phyloP scores from a whole-genome alignment of 257 asterid species.

The Petunia secreta region DNA sequence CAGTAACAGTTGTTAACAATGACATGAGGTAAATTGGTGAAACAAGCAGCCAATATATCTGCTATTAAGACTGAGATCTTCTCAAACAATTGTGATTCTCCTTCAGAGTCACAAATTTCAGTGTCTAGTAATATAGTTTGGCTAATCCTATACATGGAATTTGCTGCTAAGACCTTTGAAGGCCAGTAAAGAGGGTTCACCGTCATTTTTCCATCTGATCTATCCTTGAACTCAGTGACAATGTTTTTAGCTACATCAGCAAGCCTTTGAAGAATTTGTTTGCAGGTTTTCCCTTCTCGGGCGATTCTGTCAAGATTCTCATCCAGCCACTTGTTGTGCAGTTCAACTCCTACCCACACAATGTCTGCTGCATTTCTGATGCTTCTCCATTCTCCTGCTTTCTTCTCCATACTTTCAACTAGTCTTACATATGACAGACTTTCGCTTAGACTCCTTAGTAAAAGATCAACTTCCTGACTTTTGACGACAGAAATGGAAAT shows the following conservation, averaged over 20 bases:
- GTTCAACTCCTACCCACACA: too few species aligned
- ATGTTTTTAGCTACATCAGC: constrained; percentile 33
- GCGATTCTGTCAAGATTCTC: constrained; percentile 34
- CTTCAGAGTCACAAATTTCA: constrained; percentile 23
- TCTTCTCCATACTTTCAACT: constrained; percentile 34
- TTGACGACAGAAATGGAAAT: neutral
- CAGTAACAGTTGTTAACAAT: constrained; percentile 44
- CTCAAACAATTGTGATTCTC: constrained; percentile 30
- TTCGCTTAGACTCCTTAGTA: constrained; percentile 34
- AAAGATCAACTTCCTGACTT: too few species aligned
- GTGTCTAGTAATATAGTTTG: constrained; percentile 31
- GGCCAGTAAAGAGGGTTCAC: too few species aligned
- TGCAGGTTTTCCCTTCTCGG: constrained; percentile 22
- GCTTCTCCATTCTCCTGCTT: constrained; percentile 24
- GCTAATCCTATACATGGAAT: constrained; percentile 46
- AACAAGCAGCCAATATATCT: neutral
- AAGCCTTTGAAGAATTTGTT: constrained; percentile 34
- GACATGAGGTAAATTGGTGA: neutral
- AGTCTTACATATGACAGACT: constrained; percentile 38
- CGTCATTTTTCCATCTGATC: neutral
- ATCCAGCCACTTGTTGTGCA: constrained; percentile 41
- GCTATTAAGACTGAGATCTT: neutral
- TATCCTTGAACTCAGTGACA: constrained; percentile 37
- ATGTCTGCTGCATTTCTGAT: constrained; percentile 33
- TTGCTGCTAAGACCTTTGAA: constrained; percentile 43